A percentile compares a stretch with the other conserved stretches of the same genome.
phyloP scores from a whole-genome alignment of 2,329 filamentous ascomycete species.

The Fusarium camptoceras region DNA sequence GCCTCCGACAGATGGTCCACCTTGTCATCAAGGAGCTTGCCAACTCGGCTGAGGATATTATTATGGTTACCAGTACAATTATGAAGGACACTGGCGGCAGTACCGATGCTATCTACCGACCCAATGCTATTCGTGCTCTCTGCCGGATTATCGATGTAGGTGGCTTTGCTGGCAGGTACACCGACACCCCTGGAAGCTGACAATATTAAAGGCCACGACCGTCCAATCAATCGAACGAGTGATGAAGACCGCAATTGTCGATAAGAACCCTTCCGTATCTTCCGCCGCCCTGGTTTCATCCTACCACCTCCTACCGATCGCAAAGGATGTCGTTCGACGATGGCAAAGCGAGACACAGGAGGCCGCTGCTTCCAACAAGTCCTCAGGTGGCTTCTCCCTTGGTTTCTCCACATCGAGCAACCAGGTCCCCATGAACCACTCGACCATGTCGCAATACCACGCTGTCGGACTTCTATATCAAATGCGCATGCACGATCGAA shows the following conservation, averaged over 20 bases:
- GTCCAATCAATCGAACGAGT: constrained; percentile 98
- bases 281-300: constrained; percentile 96
- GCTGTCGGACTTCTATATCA: constrained; percentile 97
- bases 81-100: constrained; percentile 99
- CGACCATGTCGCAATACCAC: constrained; percentile 98
- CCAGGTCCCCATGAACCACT: constrained; percentile 85
- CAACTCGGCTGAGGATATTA: constrained; percentile 95
- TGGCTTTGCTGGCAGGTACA: constrained; percentile 36
- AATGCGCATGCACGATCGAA: constrained; percentile 96
- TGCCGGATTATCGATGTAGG: constrained; percentile 96
- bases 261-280: constrained; percentile 97
- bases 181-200: constrained; percentile 45
- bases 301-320: constrained; percentile 96
- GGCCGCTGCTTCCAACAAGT: constrained; percentile 90
- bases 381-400: constrained; percentile 87
- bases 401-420: constrained; percentile 87
- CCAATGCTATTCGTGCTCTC: constrained; percentile 94
- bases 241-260: constrained; percentile 99
- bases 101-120: constrained; percentile 92
- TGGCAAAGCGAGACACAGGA: constrained; percentile 99
- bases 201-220: constrained; percentile 77
- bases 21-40: constrained; percentile 98
- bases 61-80: constrained; percentile 99
- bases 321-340: constrained; percentile 92
- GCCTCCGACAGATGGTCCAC: constrained; percentile 98